Base-by-base conservation (phyloP, 352 stramenopile species). In the Globisporangium sylvaticum region DNA sequence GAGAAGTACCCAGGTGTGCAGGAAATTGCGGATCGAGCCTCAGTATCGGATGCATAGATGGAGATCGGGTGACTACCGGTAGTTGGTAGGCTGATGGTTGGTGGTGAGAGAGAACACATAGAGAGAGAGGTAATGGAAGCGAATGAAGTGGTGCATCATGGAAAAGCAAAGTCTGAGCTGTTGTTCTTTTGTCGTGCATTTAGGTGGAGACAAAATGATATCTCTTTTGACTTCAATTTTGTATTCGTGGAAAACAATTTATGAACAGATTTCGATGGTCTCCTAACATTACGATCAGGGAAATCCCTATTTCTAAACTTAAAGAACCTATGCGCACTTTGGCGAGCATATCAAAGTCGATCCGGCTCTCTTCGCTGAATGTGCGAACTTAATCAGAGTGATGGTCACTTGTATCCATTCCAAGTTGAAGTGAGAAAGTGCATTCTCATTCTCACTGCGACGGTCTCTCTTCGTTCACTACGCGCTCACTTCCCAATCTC, bases 1-100 rank as follows among this genome's bases (percentile, higher is more conserved):
- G 67, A 25, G 6, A 84, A 87, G 59, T 65, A 71, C 54, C 68
- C 77, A 48, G 64, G 71, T n/a, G 68, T 80, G 29, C 67, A 72
- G 50, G 32, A 68, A 24, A 75, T 88, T 20, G 69, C 76, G n/a
- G 46, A 53, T 15, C 32, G 50, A 54, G 29, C 22, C 44, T 27
- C 14, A 15, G 20, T 39, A 1, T 37, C 31, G 18, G 6, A 50
- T 24, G 6, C 42, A 3, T 22, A 50, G 42, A 20, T n/a, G 39
- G 15, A 48, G 39, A 3, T 20, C 22, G 39, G 8, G 22, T n/a
- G 14, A 8, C 31, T 37, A 8, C 31, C 10, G 31, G 8, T 37
- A 5, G 31, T 37, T 14, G 37, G 14, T 20, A 46, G 14, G n/a
- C n/a, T n/a, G 14, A 37, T 37, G 31, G 6, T 15, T 20, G 37